These are phyloP conservation scores for Meyerozyma elateridarum DNA, from an alignment of 1,139 yeast genomes.

Conservation along the genomic window DNA sequence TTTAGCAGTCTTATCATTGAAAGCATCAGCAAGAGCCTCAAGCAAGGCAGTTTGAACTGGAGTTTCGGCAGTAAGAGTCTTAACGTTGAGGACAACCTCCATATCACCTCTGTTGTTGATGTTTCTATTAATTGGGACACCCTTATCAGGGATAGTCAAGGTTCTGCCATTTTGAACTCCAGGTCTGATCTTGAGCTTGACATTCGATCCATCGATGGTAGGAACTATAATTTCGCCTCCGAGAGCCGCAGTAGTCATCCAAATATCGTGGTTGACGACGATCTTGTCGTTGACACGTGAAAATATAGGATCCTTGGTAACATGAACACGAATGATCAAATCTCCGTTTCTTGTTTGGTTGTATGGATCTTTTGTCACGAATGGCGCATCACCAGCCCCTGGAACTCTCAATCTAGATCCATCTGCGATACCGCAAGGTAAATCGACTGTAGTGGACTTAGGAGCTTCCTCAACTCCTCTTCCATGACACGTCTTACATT, in stretches of 20 bases:
- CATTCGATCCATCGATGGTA: conserved; percentile 69
- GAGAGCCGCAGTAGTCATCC: conserved; percentile 93
- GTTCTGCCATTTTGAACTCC: conserved; percentile 80
- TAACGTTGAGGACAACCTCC: conserved; percentile 69
- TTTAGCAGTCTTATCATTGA: conserved; percentile 74
- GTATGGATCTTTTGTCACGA: conserved; percentile 59
- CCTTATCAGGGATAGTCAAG: conserved; percentile 79
- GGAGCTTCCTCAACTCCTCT: conserved; percentile 73
- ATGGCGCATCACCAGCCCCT: conserved; percentile 90
- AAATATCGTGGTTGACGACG: conserved; percentile 59
- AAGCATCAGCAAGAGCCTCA: conserved; percentile 91
- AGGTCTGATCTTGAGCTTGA: conserved; percentile 77
- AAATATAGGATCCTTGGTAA: conserved; percentile 68
- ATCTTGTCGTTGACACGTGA: conserved; percentile 62
- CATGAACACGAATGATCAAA: conserved; percentile 73
- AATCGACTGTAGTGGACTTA: conserved; percentile 69
- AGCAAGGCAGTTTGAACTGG: conserved; percentile 89
- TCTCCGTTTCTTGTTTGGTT: conserved; percentile 77
- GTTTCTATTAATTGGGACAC: conserved; percentile 68
- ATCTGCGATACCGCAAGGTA: conserved; percentile 86
- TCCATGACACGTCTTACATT: conserved; percentile 81
- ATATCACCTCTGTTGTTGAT: conserved; percentile 70
- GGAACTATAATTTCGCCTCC: conserved; percentile 91
- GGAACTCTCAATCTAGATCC: conserved; percentile 82
- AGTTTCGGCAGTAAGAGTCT: conserved; percentile 68